These are phyloP conservation scores for Fusarium subglutinans DNA, from an alignment of 2,329 filamentous ascomycete genomes.

Conservation along the genomic window DNA sequence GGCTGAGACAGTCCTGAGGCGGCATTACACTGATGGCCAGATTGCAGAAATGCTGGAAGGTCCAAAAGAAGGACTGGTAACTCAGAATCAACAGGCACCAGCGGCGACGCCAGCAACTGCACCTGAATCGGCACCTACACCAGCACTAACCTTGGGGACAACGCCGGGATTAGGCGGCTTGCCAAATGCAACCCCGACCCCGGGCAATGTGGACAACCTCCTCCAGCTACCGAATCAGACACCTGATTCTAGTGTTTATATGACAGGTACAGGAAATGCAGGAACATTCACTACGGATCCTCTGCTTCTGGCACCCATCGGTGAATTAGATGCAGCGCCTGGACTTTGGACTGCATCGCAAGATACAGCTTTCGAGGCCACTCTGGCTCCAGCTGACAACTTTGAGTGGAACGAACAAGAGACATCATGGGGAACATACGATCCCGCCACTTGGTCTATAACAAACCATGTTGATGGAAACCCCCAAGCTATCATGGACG, in stretches of 20 bases:
- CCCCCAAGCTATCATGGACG: slow-evolving; percentile 26
- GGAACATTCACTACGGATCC: slow-evolving; percentile 10
- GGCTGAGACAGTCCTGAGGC: slow-evolving; percentile 29
- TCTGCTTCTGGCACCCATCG: slow-evolving; percentile 15
- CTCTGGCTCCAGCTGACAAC: slow-evolving; percentile 10
- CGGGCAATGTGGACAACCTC: slow-evolving; percentile 5
- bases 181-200: background rate
- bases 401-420: slow-evolving; percentile 33
- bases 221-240: slow-evolving; percentile 11
- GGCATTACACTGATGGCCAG: slow-evolving; percentile 30
- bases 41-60: slow-evolving; percentile 30
- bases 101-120: background rate
- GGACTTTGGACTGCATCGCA: slow-evolving; percentile 4
- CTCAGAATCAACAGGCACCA: background rate
- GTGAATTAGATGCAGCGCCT: slow-evolving; percentile 5
- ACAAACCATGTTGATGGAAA: slow-evolving; percentile 19
- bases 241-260: slow-evolving; percentile 1
- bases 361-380: background rate
- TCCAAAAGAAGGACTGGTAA: slow-evolving; percentile 6
- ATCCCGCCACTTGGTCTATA: slow-evolving; percentile 17
- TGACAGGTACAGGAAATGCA: slow-evolving; percentile 1
- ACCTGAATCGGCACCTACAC: background rate
- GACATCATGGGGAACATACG: slow-evolving; percentile 19
- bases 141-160: background rate
- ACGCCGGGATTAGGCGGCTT: slow-evolving; percentile 7